A percentile compares a stretch with the other conserved stretches of the same genome.
Evolutionary conservation across 495 filamentous ascomycete species (phyloP).

Genomic region (Penicillium odoratum): DNA sequence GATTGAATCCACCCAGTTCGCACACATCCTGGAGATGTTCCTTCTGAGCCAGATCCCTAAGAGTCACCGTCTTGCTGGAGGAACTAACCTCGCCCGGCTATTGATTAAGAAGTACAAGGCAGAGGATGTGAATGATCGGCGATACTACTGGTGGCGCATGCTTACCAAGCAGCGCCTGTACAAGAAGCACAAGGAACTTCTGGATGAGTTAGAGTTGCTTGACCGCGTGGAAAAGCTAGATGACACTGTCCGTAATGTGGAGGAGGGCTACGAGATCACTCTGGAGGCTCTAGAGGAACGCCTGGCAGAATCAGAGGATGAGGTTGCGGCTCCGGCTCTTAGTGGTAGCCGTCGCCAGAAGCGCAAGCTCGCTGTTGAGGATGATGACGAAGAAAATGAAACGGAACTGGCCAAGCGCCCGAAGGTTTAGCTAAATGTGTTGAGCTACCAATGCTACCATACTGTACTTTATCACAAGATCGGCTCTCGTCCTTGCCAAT

Average conservation of each 20-base stretch:
- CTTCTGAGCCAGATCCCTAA: conserved; percentile 73
- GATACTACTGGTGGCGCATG: conserved; percentile 80
- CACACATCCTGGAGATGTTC: conserved; percentile 82
- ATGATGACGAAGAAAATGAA: conserved; percentile 42
- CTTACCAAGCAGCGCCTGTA: conserved; percentile 80
- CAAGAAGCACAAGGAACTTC: conserved; percentile 70
- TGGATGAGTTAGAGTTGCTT: conserved; percentile 72
- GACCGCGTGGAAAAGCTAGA: conserved; percentile 83
- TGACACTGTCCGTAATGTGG: conserved; percentile 71
- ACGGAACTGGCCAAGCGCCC: conserved; percentile 34
- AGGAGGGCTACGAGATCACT: conserved; percentile 76
- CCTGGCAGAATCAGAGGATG: conserved; percentile 24
- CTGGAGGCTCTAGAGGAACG: conserved; percentile 53
- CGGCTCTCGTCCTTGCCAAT: conserved; percentile 4
- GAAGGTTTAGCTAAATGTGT: conserved; percentile 30
- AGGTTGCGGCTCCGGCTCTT: conserved; percentile 28
- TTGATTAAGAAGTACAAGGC: conserved; percentile 57
- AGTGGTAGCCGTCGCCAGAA: conserved; percentile 38
- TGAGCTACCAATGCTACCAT: not conserved
- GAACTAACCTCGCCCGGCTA: conserved; percentile 47
- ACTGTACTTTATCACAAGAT: conserved; percentile 24
- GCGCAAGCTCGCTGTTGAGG: conserved; percentile 47
- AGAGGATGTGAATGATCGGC: conserved; percentile 54
- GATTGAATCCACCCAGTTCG: conserved; percentile 85
- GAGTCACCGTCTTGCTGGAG: conserved; percentile 56